Base-by-base conservation (phyloP, 371 early-diverging fungal genomes). In the Dichotomocladium elegans region DNA sequence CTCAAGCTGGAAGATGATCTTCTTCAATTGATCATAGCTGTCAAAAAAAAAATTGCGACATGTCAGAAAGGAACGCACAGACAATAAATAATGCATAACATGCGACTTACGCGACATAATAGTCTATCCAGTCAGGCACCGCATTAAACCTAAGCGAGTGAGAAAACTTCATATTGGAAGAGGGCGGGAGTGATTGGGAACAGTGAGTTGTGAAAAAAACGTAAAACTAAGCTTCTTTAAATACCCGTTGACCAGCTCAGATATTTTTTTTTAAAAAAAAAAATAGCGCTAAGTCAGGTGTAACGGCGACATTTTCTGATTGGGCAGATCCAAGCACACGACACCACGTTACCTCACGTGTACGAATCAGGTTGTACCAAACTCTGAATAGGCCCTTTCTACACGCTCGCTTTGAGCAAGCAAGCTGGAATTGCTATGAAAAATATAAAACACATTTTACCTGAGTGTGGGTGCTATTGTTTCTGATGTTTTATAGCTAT, bases 111-210 rank as follows among this genome's bases (percentile, higher is more conserved):
- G 81, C 82, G 51, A 91, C 53, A 63, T 90, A 90, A 58, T 85
- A 68, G 54, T 90, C 90, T 51, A 81, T 81, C 95, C 95, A 95
- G 61, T 94, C 94, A 46, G 94, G 93, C 26, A 89, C 90, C 41
- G 91, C 83, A 66, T 95, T 95, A 58, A 95, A 85, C 69, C 88
- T 86, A 50, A 95, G 77, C 22, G 86, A 80, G 70, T 90, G 90
- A 8, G 92, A 88, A 63, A 95, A 95, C 80, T 93, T 95, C 94
- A 95, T 93, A 54, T 21, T n/a, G 24, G 40, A 51, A 51, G 17
- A 41, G 51, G 37, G 15, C 30, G 34, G 24, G 14, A 11, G 22
- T 2, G 43, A 24, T 24, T 9, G 46, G 22, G 22, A 27, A 24
- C 11, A 19, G 15, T 22, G 14, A n/a, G 22, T 19, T 21, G 17